A percentile compares a stretch with the other conserved stretches of the same genome.
phyloP scores from a whole-genome alignment of 1,284 basidiomycete genomes.

The Ustilago cynodontis region DNA sequence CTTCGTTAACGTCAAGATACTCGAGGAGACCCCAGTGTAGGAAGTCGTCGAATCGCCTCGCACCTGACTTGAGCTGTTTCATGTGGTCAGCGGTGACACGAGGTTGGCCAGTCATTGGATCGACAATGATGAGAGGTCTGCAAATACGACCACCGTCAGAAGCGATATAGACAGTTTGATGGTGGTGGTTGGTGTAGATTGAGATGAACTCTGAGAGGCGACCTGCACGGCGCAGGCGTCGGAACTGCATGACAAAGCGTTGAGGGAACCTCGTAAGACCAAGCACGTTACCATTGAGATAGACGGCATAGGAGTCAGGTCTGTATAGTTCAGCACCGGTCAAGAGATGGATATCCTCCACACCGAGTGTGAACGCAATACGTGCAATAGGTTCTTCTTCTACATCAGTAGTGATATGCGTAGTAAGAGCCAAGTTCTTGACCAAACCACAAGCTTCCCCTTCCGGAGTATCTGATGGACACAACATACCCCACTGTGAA shows the following conservation, averaged over 20 bases:
- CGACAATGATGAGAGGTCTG: conserved; percentile 97
- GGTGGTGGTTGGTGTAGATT: conserved; percentile 96
- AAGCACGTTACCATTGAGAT: conserved; percentile 95
- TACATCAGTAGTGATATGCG: conserved; percentile 99
- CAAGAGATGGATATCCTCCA: conserved; percentile 92
- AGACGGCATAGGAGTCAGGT: conserved; percentile 89
- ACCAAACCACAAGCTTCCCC: conserved; percentile 99
- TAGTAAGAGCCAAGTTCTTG: conserved; percentile 99
- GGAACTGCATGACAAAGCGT: conserved; percentile 89
- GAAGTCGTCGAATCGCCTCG: conserved; percentile 92
- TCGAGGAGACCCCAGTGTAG: conserved; percentile 95
- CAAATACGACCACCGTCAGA: conserved; percentile 98
- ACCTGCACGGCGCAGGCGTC: conserved; percentile 89
- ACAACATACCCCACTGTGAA: conserved; percentile 99
- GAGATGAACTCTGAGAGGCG: conserved; percentile 96
- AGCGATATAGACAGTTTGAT: conserved; percentile 94
- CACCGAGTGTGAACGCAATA: conserved; percentile 91
- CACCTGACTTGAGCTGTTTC: conserved; percentile 80
- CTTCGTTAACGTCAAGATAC: conserved; percentile 99
- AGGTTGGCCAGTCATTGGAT: conserved; percentile 77
- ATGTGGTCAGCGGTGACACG: conserved; percentile 87
- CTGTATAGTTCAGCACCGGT: conserved; percentile 97
- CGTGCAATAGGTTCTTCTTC: conserved; percentile 94
- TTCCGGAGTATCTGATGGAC: conserved; percentile 98
- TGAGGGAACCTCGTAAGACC: conserved; percentile 89